phyloP scores from a whole-genome alignment of 192 early-diverging fungal species.

The Dimargaris cristalligena region DNA sequence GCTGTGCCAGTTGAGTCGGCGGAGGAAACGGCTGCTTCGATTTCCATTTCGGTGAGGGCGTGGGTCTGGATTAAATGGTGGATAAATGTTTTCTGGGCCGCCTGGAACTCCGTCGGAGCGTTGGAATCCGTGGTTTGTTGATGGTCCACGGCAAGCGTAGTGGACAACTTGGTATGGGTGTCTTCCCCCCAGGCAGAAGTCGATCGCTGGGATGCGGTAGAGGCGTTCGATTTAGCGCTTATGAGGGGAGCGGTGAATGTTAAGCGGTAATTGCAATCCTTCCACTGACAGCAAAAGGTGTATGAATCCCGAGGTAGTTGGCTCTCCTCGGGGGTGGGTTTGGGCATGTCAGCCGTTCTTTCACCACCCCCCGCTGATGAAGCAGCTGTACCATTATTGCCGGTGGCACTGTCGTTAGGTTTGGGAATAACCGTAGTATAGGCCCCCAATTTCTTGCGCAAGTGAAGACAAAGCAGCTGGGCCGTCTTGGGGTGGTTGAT shows the following conservation, averaged over 20 bases:
- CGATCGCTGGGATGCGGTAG: too few species aligned
- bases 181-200: too few species aligned
- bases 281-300: neutral
- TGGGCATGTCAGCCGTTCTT: neutral
- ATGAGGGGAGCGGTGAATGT: too few species aligned
- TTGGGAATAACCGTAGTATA: neutral
- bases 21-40: neutral
- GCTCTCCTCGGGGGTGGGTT: neutral
- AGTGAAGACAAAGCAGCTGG: neutral
- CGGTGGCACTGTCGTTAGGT: neutral
- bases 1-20: neutral
- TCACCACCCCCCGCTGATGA: neutral
- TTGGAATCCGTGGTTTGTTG: too few species aligned
- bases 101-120: too few species aligned
- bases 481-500: slow-evolving; percentile 4
- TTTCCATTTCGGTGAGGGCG: neutral
- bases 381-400: too few species aligned
- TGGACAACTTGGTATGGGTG: too few species aligned
- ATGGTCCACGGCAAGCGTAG: too few species aligned
- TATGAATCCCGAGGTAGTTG: neutral
- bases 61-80: too few species aligned
- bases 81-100: too few species aligned
- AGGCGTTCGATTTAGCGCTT: too few species aligned
- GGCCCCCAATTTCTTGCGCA: neutral
- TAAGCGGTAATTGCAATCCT: neutral